Percentiles rank a stretch among this genome's conserved stretches.
Conservation (phyloP, 2,329 filamentous ascomycete species). For the Gyromitra esculenta region DNA sequence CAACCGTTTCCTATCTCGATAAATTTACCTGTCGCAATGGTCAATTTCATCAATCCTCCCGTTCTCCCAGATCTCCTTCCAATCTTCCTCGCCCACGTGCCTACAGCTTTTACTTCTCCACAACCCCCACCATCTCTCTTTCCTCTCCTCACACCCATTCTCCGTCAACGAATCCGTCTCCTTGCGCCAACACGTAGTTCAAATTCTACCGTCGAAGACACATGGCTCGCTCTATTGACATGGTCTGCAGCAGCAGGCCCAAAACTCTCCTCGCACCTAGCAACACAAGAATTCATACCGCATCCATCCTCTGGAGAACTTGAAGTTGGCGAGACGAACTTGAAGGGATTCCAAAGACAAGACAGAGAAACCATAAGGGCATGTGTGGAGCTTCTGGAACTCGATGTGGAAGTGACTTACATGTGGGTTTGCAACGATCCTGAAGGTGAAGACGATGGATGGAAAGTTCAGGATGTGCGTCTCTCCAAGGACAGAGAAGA, state of each 20-base stretch:
- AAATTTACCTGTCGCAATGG: conserved; percentile 48
- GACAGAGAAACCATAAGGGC: conserved; percentile 80
- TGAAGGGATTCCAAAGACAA: conserved; percentile 71
- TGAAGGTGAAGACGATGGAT: conserved; percentile 52
- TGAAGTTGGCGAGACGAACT: conserved; percentile 72
- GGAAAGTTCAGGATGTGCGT: conserved; percentile 53
- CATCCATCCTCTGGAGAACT: conserved; percentile 83
- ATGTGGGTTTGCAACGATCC: conserved; percentile 52
- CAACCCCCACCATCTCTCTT: conserved; percentile 68
- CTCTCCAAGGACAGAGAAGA: conserved; percentile 41
- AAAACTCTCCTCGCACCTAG: conserved; percentile 68
- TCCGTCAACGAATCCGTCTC: conserved; percentile 73
- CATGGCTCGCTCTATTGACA: conserved; percentile 78
- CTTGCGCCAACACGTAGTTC: conserved; percentile 65
- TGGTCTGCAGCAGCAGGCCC: conserved; percentile 65
- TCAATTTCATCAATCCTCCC: conserved; percentile 54
- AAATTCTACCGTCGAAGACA: conserved; percentile 61
- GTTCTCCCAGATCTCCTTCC: conserved; percentile 62
- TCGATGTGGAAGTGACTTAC: conserved; percentile 61
- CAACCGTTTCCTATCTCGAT: not conserved
- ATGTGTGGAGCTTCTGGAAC: conserved; percentile 70
- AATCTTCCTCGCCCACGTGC: conserved; percentile 70
- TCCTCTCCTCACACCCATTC: conserved; percentile 72
- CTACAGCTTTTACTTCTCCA: conserved; percentile 69
- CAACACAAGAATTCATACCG: conserved; percentile 75